Conservation (phyloP, 495 filamentous ascomycete genomes). For the Aspergillus hancockii region DNA sequence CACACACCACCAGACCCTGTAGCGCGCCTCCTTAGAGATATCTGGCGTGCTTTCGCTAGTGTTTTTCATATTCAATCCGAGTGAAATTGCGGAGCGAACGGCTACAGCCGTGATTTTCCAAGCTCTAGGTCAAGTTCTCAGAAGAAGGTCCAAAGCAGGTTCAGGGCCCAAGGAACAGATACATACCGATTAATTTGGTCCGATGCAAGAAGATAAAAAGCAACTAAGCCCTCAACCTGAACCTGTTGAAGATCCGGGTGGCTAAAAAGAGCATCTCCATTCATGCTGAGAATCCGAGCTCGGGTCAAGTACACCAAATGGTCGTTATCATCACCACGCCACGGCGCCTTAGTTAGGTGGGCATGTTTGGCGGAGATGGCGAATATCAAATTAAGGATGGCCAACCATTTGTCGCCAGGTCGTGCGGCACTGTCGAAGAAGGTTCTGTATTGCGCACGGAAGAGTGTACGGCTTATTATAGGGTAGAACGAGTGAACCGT, state of each 20-base stretch:
- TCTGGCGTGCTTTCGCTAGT: conserved; percentile 50
- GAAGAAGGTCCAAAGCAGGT: background rate
- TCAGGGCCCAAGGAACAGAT: background rate
- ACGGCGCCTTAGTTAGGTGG: conserved; percentile 53
- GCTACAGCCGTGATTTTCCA: conserved; percentile 64
- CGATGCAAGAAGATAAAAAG: conserved; percentile 62
- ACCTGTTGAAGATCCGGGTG: conserved; percentile 65
- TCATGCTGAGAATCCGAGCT: conserved; percentile 59
- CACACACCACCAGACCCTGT: conserved; percentile 67
- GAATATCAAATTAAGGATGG: conserved; percentile 66
- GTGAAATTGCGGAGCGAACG: conserved; percentile 58
- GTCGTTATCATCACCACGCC: conserved; percentile 51
- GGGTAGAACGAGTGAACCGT: conserved; percentile 64
- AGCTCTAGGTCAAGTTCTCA: conserved; percentile 45
- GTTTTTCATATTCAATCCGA: conserved; percentile 67
- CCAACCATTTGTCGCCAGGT: conserved; percentile 58
- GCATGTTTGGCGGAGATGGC: conserved; percentile 63
- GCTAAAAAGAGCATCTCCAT: conserved; percentile 52
- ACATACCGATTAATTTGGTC: conserved; percentile 65
- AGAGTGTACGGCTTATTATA: conserved; percentile 54
- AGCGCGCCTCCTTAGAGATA: conserved; percentile 61
- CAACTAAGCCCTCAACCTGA: conserved; percentile 58
- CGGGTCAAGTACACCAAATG: conserved; percentile 63
- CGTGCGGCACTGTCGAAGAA: conserved; percentile 43
- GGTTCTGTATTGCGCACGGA: conserved; percentile 44